phyloP scores from a whole-genome alignment of 129 eudicot genomes.

The Flaveria robusta region DNA sequence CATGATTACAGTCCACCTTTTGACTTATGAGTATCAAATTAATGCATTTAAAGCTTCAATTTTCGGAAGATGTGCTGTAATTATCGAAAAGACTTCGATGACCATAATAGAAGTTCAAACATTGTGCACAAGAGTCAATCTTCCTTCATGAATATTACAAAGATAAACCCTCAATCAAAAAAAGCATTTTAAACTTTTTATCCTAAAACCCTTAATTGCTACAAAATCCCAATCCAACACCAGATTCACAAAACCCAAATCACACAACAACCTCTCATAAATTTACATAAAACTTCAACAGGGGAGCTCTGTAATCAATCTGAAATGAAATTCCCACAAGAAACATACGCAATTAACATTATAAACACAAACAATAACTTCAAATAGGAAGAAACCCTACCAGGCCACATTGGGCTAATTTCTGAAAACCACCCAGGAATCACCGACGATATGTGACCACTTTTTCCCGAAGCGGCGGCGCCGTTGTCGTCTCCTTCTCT shows the following conservation, averaged over 20 bases:
- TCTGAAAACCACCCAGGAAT: conserved; percentile 99
- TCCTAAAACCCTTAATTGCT: too few relatives aligned
- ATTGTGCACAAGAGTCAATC: too few relatives aligned
- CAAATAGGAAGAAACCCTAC: conserved; percentile 37
- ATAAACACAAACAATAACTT: background rate
- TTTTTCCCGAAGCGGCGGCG: conserved; percentile 29
- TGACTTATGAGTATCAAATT: conserved; percentile 26
- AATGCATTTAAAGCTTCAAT: background rate
- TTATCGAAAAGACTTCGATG: too few relatives aligned
- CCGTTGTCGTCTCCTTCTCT: conserved; percentile 45
- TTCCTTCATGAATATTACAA: too few relatives aligned
- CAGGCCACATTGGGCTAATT: conserved; percentile 99
- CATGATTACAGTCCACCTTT: conserved; percentile 28
- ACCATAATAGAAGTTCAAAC: too few relatives aligned
- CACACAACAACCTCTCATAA: background rate
- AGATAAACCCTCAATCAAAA: too few relatives aligned
- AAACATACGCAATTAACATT: too few relatives aligned
- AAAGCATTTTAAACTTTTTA: too few relatives aligned
- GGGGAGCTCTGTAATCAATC: conserved; percentile 15
- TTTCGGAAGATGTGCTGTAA: background rate
- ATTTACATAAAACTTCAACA: background rate
- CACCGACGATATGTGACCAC: conserved; percentile 54
- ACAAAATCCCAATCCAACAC: background rate
- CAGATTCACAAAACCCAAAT: background rate
- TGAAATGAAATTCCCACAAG: background rate